phyloP scores from a whole-genome alignment of 345 rosid genomes.

The Eucalyptus pauciflora region DNA sequence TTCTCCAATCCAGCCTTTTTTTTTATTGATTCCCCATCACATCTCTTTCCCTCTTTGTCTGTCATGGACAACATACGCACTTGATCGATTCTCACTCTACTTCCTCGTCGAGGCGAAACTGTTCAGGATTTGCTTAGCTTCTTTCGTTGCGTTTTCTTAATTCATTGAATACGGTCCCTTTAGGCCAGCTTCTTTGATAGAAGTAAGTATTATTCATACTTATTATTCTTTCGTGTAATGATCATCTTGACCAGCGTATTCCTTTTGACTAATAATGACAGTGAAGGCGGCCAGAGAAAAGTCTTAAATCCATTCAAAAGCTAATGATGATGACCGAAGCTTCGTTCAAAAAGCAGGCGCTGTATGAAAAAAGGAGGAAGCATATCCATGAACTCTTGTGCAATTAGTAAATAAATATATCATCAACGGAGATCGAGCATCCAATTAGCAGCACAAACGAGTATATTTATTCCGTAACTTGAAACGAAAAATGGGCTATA shows the following conservation, averaged over 20 bases:
- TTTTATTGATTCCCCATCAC: background rate
- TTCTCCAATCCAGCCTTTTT: background rate
- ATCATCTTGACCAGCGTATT: background rate
- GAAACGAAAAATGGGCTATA: background rate
- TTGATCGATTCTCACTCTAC: background rate
- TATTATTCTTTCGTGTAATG: background rate
- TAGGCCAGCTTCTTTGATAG: background rate
- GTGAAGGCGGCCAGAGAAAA: background rate
- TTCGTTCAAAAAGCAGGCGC: background rate
- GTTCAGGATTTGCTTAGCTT: background rate
- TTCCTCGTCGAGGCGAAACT: background rate
- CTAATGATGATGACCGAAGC: background rate
- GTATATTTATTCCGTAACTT: background rate
- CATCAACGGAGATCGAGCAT: background rate
- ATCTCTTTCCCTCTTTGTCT: background rate
- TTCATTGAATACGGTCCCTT: background rate
- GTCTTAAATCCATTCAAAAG: background rate
- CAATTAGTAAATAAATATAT: background rate
- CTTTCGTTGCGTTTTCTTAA: background rate
- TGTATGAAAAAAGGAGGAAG: background rate
- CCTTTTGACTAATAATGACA: background rate
- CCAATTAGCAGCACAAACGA: background rate
- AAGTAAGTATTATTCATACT: background rate
- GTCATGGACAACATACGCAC: background rate
- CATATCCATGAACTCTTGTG: background rate